A percentile compares a stretch with the other conserved stretches of the same genome.
Conservation (phyloP, 2,329 filamentous ascomycete species). For the Diaporthe caulivora region DNA sequence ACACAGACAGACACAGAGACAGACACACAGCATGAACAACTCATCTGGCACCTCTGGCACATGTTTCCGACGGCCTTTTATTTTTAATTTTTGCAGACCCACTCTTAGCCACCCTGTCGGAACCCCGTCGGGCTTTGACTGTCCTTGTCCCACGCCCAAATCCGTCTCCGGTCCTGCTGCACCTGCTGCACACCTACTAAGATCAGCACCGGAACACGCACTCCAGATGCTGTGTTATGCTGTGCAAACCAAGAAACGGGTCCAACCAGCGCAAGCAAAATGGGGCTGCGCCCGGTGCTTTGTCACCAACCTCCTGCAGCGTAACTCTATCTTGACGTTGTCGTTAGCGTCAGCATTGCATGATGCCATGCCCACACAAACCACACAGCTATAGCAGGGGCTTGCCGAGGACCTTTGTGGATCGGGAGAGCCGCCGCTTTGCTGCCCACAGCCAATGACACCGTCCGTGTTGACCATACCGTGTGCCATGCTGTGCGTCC, state of each 20-base stretch:
- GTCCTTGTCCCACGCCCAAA: background rate
- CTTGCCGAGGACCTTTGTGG: constrained; percentile 33
- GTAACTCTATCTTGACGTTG: constrained; percentile 21
- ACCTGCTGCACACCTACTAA: too few species aligned
- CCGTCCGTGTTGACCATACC: constrained; percentile 15
- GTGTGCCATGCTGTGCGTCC: background rate
- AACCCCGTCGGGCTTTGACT: constrained; percentile 10
- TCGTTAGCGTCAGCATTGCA: constrained; percentile 23
- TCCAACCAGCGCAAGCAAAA: background rate
- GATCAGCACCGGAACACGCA: background rate
- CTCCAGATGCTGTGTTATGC: background rate
- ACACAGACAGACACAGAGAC: too few species aligned
- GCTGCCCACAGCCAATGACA: constrained; percentile 18
- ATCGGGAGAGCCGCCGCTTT: background rate
- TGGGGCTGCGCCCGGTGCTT: background rate
- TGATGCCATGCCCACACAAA: constrained; percentile 9
- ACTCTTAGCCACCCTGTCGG: background rate
- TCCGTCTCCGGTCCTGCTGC: constrained; percentile 9
- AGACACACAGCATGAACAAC: background rate
- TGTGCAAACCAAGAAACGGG: background rate
- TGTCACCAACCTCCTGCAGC: background rate
- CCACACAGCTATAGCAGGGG: background rate
- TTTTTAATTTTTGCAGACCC: too few species aligned
- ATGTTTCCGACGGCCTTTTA: constrained; percentile 12
- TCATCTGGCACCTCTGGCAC: background rate